Evolutionary conservation across 2,329 filamentous ascomycete genomes (phyloP), one percentile per base, ranked within the genome.

Genomic region (Tolypocladium paradoxum): DNA sequence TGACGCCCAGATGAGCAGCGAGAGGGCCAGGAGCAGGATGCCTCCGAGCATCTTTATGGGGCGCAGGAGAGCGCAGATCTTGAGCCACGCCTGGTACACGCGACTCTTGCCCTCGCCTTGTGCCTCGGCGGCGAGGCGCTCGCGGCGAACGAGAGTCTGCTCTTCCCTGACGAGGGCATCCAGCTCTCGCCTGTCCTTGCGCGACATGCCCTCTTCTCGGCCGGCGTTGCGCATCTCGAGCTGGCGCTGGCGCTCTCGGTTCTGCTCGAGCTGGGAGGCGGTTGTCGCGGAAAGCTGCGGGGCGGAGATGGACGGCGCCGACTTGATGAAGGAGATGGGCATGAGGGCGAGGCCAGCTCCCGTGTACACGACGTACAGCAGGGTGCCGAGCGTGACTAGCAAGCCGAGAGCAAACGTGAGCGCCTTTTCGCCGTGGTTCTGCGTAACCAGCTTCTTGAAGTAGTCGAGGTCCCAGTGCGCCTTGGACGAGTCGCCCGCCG

Each of bases 291-390:
- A 85, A 18, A 95, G 76, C 53, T 87, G 83, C 0, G 90, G 89
- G 1, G 84, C 87, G 6, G 92, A 96, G 56, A 96, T 80, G 11
- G 89, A 83, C 9, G 92, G 91, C 0, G 90, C 88, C 16, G 89
- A 90, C 70, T 95, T 96, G 76, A 99, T 95, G 66, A 96, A 82
- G 9, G 88, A 87, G 24, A 96, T 81, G 1, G 93, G 93, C 20
- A 97, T 80, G 20, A 97, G 78, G 2, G 93, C 93, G 55, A 99
- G 78, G 1, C 93, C 93, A 12, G 88, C 81, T 4, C 88, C 88
- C 1, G 92, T 96, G 68, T 99, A 97, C 47, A 96, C 68, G 49
- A 89, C 78, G 68, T 96, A 97, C 2, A 96, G 76, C 18, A 95
- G 69, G 0, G 90, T 91, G 4, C 93, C 93, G 33, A 96, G 73